Evolutionary conservation across 2,329 filamentous ascomycete genomes (phyloP), one percentile per base, ranked within the genome.

Genomic region (Allantophomopsis lycopodina): DNA sequence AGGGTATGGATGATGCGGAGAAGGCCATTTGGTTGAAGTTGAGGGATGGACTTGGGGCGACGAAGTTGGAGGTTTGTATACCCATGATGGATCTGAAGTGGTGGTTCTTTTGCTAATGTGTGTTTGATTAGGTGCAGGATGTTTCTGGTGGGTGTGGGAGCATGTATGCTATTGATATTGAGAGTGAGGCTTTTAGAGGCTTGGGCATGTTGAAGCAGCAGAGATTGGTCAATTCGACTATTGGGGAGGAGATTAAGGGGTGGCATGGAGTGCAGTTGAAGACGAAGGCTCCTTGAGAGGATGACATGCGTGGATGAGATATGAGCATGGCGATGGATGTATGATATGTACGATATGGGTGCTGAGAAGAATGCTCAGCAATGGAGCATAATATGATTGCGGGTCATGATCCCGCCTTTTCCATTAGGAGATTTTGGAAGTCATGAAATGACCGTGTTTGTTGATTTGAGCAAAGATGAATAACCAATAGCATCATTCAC

Each of bases 221-320:
- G 61, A 69, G 83, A 44, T 68, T 89, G 61, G 84, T 93, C 38
- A 89, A 89, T 54, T 64, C 73, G 15, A 71, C 80, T 14, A 64
- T 93, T 21, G 76, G 73, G 4, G 82, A 88, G 39, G 68, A 85
- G 58, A 76, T 91, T 52, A 84, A 83, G 65, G 63, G 65, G 32
- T 91, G 85, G 84, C 84, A 93, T 59, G 84, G 85, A 7, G 69
- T 91, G 43, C 83, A 89, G 63, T 65, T 93, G 51, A 77, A 76
- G 59, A 91, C 84, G 17, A 78, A 69, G 54, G 71, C 44, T 34
- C 50, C 52, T 17, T 50, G 40, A 43, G 23, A 28, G 7, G 7
- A 28, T 10, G 23, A 12, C 5, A 28, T 4, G 23, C 3, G 23
- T 12, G 23, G 7, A 28, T 28, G 23, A 28, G 23, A 28, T 12